Base-by-base conservation (phyloP, 2,329 filamentous ascomycete genomes). In the Chrysoporthe deuterocubensis region DNA sequence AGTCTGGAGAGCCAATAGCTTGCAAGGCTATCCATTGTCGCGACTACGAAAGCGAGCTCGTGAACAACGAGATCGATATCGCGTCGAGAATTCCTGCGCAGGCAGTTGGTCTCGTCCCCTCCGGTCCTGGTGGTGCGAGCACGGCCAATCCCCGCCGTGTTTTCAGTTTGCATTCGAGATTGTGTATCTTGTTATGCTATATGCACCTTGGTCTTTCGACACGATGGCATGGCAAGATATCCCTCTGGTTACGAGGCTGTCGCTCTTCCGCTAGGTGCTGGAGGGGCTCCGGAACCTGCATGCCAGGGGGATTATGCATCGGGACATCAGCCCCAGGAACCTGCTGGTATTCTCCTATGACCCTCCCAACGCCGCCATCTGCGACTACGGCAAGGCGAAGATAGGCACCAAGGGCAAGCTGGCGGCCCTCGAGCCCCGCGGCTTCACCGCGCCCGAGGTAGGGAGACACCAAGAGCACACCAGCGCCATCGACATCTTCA, bases 261-360 rank as follows among this genome's bases (percentile, higher is more conserved):
- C 44, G 4, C 65, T 71, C 3, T 71, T 71, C 50, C 68, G 57
- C 44, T 21, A 65, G 59, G 67, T 67, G 58, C 70, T 71, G 11
- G 42, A 60, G 32, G 70, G 70, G 32, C 66, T 72, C 40, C 32
- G 34, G 16, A 62, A 63, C 32, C 61, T 72, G 18, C 67, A 72
- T 57, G 44, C 60, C 52, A 16, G 34, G 21, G 52, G 62, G 26
- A 56, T 71, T n/a, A 72, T 72, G 64, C 69, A 72, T 40, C 64
- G 71, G 21, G 69, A 72, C 48, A 71, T 72, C 44, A 71, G 68
- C 26, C 61, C 54, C 21, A 59, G 64, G 54, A 71, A 72, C 59
- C 62, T 72, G 48, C 66, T 72, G 4, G 60, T 71, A 4, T 57
- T 64, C 32, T 69, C 66, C 11, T 26, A 2, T 8, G 1, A 68